phyloP scores from a whole-genome alignment of 805 yeast genomes.

The Starmerella tilneyi region DNA sequence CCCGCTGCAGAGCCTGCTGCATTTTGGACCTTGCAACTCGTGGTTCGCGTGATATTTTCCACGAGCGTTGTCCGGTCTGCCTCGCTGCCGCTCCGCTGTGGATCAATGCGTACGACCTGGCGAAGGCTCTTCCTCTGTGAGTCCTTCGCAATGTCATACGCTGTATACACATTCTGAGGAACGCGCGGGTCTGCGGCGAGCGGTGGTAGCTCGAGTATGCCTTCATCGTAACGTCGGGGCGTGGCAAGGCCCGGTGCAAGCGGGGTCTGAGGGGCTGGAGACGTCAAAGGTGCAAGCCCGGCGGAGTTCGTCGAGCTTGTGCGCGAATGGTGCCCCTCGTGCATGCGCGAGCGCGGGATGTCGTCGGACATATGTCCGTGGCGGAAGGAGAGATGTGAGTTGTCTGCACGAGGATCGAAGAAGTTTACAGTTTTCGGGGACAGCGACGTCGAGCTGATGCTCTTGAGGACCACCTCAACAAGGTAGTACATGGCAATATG shows the following conservation, averaged over 20 bases:
- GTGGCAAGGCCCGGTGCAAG: neutral
- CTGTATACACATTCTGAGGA: conserved; percentile 19
- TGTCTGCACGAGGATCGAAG: conserved; percentile 5
- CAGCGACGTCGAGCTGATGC: neutral
- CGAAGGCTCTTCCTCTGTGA: conserved; percentile 17
- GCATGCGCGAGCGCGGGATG: conserved; percentile 3
- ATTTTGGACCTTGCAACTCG: conserved; percentile 14
- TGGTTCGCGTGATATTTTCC: conserved; percentile 19
- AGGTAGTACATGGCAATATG: conserved; percentile 73
- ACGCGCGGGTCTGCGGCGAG: neutral
- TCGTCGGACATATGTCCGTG: conserved; percentile 7
- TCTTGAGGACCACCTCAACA: conserved; percentile 42
- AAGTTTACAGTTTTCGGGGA: neutral
- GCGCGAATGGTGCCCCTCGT: conserved; percentile 1
- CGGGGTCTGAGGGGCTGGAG: neutral
- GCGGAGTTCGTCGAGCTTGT: neutral
- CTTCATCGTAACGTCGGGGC: neutral
- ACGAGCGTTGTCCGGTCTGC: conserved; percentile 11
- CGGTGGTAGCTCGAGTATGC: conserved; percentile 6
- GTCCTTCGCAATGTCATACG: conserved; percentile 25
- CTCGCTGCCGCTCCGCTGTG: neutral
- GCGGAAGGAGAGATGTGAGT: conserved; percentile 3
- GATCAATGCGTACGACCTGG: conserved; percentile 21
- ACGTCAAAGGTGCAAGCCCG: neutral
- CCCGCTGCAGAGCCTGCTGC: neutral